Conservation (phyloP, 352 stramenopile genomes). For the Phytopythium montanum region DNA sequence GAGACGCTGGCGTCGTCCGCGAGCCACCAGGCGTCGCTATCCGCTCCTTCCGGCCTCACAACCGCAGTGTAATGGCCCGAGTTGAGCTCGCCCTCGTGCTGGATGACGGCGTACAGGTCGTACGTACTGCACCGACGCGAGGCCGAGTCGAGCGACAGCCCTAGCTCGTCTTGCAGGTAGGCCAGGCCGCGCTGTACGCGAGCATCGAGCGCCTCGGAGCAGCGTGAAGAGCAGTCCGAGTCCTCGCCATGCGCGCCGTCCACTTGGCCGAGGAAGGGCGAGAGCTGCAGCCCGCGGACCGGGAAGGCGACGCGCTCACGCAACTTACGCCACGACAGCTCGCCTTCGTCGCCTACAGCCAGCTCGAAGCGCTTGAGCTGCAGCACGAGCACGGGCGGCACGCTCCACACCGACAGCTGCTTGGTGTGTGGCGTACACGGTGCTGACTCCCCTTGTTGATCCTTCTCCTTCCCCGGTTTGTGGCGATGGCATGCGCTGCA, state of each 20-base stretch:
- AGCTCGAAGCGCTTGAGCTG: constrained; percentile 73
- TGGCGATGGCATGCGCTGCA: constrained; percentile 49
- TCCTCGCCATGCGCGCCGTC: constrained; percentile 11
- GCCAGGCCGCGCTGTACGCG: constrained; percentile 22
- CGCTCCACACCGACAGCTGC: constrained; percentile 41
- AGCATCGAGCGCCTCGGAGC: constrained; percentile 11
- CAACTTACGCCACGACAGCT: constrained; percentile 72
- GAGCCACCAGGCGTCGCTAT: constrained; percentile 81
- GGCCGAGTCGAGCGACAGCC: constrained; percentile 38
- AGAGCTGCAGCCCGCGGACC: constrained; percentile 83
- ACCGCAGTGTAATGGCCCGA: constrained; percentile 92
- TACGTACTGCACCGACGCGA: constrained; percentile 59
- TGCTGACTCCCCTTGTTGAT: background rate
- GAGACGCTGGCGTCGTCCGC: constrained; percentile 89
- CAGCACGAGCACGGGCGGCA: constrained; percentile 52
- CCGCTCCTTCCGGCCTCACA: constrained; percentile 20
- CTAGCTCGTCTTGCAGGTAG: constrained; percentile 32
- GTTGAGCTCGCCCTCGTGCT: constrained; percentile 90
- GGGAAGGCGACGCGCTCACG: constrained; percentile 92
- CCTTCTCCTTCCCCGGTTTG: background rate
- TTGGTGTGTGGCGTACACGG: constrained; percentile 39
- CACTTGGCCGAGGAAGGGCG: constrained; percentile 24
- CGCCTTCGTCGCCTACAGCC: constrained; percentile 6
- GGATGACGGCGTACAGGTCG: constrained; percentile 93
- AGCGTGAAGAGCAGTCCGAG: constrained; percentile 8